Percentiles rank a stretch among this genome's conserved stretches.
phyloP scores from a whole-genome alignment of 2,329 filamentous ascomycete genomes.

The Septoria petroselini region DNA sequence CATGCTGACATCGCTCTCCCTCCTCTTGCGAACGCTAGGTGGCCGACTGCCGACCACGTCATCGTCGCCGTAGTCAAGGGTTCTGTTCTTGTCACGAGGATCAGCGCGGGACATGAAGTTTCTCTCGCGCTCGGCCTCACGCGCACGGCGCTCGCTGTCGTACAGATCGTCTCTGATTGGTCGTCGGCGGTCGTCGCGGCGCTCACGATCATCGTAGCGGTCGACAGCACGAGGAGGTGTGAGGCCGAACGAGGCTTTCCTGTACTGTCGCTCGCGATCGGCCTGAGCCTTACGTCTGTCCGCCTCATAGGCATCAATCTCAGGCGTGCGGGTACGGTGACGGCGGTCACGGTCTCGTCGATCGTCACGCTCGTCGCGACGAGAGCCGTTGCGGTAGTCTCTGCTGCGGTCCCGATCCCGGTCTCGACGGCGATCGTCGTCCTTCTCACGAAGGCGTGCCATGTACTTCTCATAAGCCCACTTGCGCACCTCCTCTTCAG shows the following conservation, averaged over 20 bases:
- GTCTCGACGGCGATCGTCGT: slow-evolving; percentile 56
- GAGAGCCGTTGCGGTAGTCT: slow-evolving; percentile 51
- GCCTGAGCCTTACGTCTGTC: slow-evolving; percentile 91
- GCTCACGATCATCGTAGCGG: slow-evolving; percentile 25
- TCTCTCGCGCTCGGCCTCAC: slow-evolving; percentile 86
- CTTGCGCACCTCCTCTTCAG: slow-evolving; percentile 77
- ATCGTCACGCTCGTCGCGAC: slow-evolving; percentile 40
- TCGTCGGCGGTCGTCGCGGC: slow-evolving; percentile 28
- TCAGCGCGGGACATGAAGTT: slow-evolving; percentile 79
- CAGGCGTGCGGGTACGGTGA: slow-evolving; percentile 67
- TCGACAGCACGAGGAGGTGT: slow-evolving; percentile 38
- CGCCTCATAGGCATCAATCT: slow-evolving; percentile 90
- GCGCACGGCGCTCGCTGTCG: slow-evolving; percentile 79
- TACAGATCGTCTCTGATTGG: slow-evolving; percentile 56
- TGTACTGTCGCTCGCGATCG: slow-evolving; percentile 89
- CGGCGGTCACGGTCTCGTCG: slow-evolving; percentile 48
- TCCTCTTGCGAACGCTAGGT: slow-evolving; percentile 65
- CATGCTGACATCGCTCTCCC: slow-evolving; percentile 56
- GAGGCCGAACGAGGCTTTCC: slow-evolving; percentile 57
- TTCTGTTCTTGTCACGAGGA: slow-evolving; percentile 74
- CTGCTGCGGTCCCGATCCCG: slow-evolving; percentile 34
- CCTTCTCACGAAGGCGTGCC: slow-evolving; percentile 79
- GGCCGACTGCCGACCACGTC: slow-evolving; percentile 49
- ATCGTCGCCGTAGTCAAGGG: slow-evolving; percentile 83
- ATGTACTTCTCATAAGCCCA: slow-evolving; percentile 89